A percentile compares a stretch with the other conserved stretches of the same genome.
phyloP scores from a whole-genome alignment of 148 eudicot genomes.

The Chenopodium quinoa region DNA sequence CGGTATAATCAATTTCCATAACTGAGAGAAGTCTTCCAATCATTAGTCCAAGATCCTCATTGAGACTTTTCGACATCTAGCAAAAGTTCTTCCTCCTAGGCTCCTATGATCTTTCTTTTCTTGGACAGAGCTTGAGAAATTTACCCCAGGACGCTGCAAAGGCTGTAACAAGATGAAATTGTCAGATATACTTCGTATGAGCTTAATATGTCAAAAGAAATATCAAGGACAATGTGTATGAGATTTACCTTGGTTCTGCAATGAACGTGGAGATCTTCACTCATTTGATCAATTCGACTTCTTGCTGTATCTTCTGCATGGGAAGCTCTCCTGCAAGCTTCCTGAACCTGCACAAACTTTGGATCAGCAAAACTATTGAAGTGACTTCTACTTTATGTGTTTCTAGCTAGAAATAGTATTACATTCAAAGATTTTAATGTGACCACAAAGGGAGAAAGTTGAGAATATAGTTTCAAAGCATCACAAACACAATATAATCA shows the following conservation, averaged over 20 bases:
- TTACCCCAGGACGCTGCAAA: conserved; percentile 54
- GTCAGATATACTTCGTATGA: not conserved
- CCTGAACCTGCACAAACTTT: conserved; percentile 39
- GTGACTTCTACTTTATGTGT: not conserved
- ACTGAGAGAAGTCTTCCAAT: not conserved
- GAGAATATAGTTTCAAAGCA: too few species aligned
- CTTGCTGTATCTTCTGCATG: conserved; percentile 37
- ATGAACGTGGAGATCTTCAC: conserved; percentile 49
- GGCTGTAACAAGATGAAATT: conserved; percentile 31
- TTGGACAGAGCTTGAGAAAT: conserved; percentile 38
- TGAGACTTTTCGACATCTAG: not conserved
- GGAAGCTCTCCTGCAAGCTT: conserved; percentile 44
- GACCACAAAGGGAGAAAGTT: not conserved
- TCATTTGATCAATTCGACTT: conserved; percentile 44
- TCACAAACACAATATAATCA: not conserved
- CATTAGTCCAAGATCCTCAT: not conserved
- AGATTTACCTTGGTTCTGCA: conserved; percentile 52
- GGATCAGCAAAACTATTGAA: not conserved
- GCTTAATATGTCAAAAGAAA: not conserved
- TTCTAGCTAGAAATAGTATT: not conserved
- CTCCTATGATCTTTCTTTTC: conserved; percentile 15
- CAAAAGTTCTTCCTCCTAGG: not conserved
- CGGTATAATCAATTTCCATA: not conserved
- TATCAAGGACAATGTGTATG: not conserved
- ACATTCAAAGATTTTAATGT: not conserved